Evolutionary conservation across 345 rosid genomes (phyloP).

Genomic region (Populus euphratica): DNA sequence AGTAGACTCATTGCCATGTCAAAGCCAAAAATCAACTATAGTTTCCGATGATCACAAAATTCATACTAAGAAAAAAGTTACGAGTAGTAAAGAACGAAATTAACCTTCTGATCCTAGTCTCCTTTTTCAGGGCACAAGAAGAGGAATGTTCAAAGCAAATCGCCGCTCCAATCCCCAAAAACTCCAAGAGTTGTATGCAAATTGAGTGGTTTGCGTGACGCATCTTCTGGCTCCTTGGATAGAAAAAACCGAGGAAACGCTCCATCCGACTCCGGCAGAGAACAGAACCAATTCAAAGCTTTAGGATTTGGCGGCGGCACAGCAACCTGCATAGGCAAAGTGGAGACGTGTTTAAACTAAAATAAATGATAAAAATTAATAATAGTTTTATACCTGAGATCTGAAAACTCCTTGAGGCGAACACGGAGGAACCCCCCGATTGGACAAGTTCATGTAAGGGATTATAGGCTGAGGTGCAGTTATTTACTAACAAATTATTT

Average conservation of each 20-base stretch:
- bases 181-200: conserved; percentile 54
- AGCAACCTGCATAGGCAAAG: conserved; percentile 53
- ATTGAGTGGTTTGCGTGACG: conserved; percentile 49
- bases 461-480: too few relatives aligned
- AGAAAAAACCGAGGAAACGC: conserved; percentile 79
- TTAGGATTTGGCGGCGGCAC: conserved; percentile 77
- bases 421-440: conserved; percentile 39
- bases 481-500: too few relatives aligned
- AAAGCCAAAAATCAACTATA: background rate
- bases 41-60: background rate
- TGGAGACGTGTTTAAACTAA: background rate
- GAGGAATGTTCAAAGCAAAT: conserved; percentile 49
- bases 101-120: conserved; percentile 47
- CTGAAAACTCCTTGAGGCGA: conserved; percentile 55
- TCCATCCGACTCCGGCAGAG: conserved; percentile 48
- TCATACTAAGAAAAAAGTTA: background rate
- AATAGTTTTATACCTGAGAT: conserved; percentile 49
- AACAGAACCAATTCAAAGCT: conserved; percentile 78
- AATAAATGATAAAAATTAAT: too few relatives aligned
- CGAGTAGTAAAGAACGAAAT: background rate
- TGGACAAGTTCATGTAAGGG: too few relatives aligned
- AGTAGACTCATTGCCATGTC: background rate
- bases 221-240: conserved; percentile 49
- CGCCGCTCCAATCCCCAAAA: conserved; percentile 79
- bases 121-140: conserved; percentile 25